Conservation (phyloP, 495 filamentous ascomycete genomes). For the Aspergillus mulundensis region DNA sequence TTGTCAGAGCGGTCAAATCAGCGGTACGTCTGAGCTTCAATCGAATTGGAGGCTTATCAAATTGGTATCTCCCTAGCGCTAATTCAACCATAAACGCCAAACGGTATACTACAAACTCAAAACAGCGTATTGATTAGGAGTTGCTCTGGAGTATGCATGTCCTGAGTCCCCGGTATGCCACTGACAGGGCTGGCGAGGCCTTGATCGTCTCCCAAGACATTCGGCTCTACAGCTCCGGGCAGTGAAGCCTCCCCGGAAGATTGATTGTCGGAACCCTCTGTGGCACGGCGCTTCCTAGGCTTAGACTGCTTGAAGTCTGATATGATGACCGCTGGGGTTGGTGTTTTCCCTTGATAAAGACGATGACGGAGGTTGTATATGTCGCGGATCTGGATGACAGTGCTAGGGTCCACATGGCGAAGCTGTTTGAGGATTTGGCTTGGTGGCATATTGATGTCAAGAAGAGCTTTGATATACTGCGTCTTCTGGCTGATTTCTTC, state of each 20-base stretch:
- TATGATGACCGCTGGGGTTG: slow-evolving; percentile 3
- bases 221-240: not conserved
- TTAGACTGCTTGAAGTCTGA: not conserved
- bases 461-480: slow-evolving; percentile 15
- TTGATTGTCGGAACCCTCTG: not conserved
- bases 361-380: slow-evolving; percentile 14
- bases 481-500: slow-evolving; percentile 10
- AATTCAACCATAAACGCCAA: not conserved
- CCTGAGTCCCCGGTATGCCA: not conserved
- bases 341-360: slow-evolving; percentile 10
- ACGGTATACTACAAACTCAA: not conserved
- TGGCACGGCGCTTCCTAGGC: not conserved
- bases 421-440: slow-evolving; percentile 14
- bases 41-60: slow-evolving; percentile 1
- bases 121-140: not conserved
- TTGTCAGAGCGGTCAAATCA: not conserved
- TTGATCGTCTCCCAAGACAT: not conserved
- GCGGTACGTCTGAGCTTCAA: not conserved
- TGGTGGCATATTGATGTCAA: slow-evolving; percentile 14
- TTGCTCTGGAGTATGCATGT: not conserved
- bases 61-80: slow-evolving; percentile 7
- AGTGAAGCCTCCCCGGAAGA: not conserved
- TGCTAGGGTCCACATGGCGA: slow-evolving; percentile 11
- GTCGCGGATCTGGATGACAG: slow-evolving; percentile 13
- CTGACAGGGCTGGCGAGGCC: not conserved